A percentile compares a stretch with the other conserved stretches of the same genome.
phyloP scores from a whole-genome alignment of 257 asterid genomes.

The Solanum lignicaule region DNA sequence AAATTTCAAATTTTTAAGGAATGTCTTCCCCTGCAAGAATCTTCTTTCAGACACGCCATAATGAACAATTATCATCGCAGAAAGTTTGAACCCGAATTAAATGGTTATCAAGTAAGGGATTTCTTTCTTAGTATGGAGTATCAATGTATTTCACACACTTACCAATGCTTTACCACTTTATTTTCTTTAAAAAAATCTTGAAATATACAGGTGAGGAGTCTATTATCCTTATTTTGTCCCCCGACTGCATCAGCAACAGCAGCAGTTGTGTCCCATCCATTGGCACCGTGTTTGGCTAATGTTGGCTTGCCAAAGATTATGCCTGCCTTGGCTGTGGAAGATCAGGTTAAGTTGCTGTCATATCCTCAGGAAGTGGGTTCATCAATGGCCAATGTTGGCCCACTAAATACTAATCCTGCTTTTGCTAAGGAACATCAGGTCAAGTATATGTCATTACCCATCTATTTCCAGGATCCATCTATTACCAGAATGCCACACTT shows the following conservation, averaged over 20 bases:
- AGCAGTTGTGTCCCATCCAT: constrained; percentile 8
- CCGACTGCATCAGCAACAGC: constrained; percentile 17
- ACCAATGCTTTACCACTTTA: background rate
- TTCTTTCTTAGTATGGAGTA: background rate
- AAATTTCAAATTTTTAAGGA: constrained; percentile 50
- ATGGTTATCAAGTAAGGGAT: constrained; percentile 42
- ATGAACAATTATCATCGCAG: constrained; percentile 44
- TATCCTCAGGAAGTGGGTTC: constrained; percentile 11
- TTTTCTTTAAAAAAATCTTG: background rate
- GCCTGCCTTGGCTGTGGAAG: constrained; percentile 13
- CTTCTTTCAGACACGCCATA: constrained; percentile 36
- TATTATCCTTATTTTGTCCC: constrained; percentile 47
- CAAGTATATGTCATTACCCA: constrained; percentile 7
- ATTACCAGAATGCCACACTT: constrained; percentile 12
- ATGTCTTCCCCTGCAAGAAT: constrained; percentile 67
- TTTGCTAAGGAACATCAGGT: constrained; percentile 15
- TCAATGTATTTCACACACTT: background rate
- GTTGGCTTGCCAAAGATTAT: constrained; percentile 2
- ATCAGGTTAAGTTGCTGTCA: constrained; percentile 12
- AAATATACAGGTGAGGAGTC: constrained; percentile 34
- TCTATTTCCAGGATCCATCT: constrained; percentile 13
- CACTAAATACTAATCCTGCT: constrained; percentile 11
- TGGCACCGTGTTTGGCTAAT: constrained; percentile 5
- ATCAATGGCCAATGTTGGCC: background rate
- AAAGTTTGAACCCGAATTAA: constrained; percentile 70